Evolutionary conservation across 176 grass and related monocot species (phyloP).

Genomic region (Elymus sibiricus): DNA sequence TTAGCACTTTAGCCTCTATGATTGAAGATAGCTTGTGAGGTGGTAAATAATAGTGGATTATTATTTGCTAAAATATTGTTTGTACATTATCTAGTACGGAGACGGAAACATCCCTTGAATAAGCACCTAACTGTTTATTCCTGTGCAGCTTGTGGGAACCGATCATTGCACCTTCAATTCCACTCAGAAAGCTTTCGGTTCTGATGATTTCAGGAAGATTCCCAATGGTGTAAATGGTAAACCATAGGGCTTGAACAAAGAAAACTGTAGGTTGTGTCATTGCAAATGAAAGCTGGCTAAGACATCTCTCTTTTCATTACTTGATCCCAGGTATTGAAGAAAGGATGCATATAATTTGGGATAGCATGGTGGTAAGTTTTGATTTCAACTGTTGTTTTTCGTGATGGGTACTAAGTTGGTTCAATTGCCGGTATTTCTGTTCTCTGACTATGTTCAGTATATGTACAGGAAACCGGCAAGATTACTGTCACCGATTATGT

Average conservation of each 20-base stretch:
- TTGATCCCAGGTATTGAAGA: slow-evolving; percentile 77
- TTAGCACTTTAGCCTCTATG: not conserved
- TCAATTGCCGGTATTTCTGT: slow-evolving; percentile 11
- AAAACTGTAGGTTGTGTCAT: not conserved
- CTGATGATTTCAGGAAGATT: slow-evolving; percentile 90
- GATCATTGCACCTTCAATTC: slow-evolving; percentile 96
- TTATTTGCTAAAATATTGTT: not conserved
- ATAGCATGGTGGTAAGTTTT: slow-evolving; percentile 91
- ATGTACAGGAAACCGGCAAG: slow-evolving; percentile 68
- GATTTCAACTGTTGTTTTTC: not conserved
- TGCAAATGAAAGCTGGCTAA: not conserved
- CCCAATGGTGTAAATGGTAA: slow-evolving; percentile 95
- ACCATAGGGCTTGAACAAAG: not conserved
- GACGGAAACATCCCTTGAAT: not conserved
- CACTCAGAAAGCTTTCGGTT: slow-evolving; percentile 91
- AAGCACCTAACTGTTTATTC: slow-evolving; percentile 22
- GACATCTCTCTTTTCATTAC: slow-evolving; percentile 7
- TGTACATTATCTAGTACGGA: not conserved
- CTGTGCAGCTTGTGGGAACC: slow-evolving; percentile 90
- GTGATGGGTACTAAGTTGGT: not conserved
- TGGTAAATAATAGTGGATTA: not conserved
- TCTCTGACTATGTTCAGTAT: slow-evolving; percentile 21
- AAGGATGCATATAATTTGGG: slow-evolving; percentile 97
- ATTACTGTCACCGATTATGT: slow-evolving; percentile 85
- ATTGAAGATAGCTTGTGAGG: not conserved